These are phyloP conservation scores for Quercus lobata DNA, from an alignment of 331 rosid genomes.

Conservation along the genomic window DNA sequence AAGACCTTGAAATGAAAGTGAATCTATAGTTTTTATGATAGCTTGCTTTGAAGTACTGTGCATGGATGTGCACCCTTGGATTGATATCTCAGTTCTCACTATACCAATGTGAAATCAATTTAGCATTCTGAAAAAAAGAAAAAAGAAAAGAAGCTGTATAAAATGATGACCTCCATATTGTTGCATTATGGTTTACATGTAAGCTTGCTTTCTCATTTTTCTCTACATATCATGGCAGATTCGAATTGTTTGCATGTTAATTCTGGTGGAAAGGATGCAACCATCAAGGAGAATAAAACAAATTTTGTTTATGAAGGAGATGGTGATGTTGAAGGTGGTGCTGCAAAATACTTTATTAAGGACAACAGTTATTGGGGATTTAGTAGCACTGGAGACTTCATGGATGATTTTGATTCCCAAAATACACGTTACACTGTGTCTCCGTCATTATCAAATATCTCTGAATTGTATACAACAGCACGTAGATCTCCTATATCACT, in stretches of 20 bases:
- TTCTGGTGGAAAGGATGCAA: constrained; percentile 32
- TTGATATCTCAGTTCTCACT: neutral
- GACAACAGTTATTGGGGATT: constrained; percentile 27
- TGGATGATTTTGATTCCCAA: neutral
- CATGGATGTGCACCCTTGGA: too few species aligned
- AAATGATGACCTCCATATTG: neutral
- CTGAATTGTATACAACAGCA: constrained; percentile 21
- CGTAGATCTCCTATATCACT: constrained; percentile 35
- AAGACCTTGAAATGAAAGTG: neutral
- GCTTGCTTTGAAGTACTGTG: neutral
- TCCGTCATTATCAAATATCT: constrained; percentile 1
- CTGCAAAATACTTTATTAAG: neutral
- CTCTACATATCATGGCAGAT: constrained; percentile 23
- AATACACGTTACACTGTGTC: constrained; percentile 2
- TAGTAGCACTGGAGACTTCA: constrained; percentile 33
- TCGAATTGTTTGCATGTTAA: constrained; percentile 27
- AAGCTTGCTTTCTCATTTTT: constrained; percentile 6
- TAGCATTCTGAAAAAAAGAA: neutral
- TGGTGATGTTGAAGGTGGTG: constrained; percentile 5
- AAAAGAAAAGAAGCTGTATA: neutral
- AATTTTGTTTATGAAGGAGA: neutral
- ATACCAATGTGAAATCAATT: neutral
- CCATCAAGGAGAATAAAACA: constrained; percentile 28
- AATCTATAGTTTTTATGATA: neutral
- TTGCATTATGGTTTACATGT: neutral